A percentile compares a stretch with the other conserved stretches of the same genome.
These are phyloP conservation scores for Diaporthe capsici DNA, from an alignment of 2,329 filamentous ascomycete species.

Conservation along the genomic window DNA sequence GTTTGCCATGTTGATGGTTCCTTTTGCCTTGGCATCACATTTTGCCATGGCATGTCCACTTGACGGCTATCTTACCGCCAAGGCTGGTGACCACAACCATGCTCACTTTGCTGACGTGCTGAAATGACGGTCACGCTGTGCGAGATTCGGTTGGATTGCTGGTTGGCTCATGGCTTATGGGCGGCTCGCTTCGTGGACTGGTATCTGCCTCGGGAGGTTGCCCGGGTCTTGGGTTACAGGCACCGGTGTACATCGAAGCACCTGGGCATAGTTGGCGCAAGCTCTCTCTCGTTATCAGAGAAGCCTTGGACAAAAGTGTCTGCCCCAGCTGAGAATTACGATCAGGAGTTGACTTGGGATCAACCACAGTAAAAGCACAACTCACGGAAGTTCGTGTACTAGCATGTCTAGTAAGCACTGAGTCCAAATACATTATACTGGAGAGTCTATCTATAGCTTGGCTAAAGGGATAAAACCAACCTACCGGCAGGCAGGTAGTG, in stretches of 20 bases:
- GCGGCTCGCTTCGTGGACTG: not conserved
- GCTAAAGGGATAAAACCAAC: not conserved
- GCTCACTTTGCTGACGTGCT: not conserved
- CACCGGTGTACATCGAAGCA: not conserved
- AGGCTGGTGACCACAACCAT: not conserved
- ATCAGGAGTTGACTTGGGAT: not conserved
- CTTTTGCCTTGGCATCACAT: not conserved
- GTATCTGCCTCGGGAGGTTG: not conserved
- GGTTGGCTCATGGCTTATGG: not conserved
- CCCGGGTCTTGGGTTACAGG: not conserved
- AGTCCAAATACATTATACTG: not conserved
- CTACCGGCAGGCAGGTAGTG: slow-evolving; percentile 1
- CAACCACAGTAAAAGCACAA: not conserved
- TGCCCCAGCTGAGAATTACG: not conserved
- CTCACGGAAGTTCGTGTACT: not conserved
- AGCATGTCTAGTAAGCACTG: not conserved
- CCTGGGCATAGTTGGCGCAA: not conserved
- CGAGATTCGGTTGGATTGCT: not conserved
- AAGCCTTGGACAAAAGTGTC: not conserved
- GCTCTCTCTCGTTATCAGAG: not conserved
- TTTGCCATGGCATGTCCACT: not conserved
- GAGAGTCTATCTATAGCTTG: not conserved
- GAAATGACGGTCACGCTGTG: not conserved
- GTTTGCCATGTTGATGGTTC: not conserved
- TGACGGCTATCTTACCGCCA: not conserved